phyloP scores from a whole-genome alignment of 768 basidiomycete genomes.

The Infundibulicybe gibba region DNA sequence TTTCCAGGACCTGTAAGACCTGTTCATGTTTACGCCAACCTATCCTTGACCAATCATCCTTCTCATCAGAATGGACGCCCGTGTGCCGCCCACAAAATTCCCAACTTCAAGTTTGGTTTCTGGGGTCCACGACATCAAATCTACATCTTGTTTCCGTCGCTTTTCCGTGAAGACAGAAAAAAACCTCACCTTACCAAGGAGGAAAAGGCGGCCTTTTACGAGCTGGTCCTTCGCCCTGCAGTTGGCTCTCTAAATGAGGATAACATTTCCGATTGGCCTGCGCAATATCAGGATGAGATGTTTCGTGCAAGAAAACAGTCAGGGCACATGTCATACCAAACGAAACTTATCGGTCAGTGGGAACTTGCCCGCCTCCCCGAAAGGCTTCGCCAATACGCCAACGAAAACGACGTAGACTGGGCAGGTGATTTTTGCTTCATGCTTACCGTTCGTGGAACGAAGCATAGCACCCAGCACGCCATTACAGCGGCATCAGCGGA shows the following conservation, averaged over 20 bases:
- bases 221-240: constrained; percentile 19
- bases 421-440: too few species aligned
- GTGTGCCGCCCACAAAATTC: constrained; percentile 19
- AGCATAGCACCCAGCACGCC: too few species aligned
- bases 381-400: constrained; percentile 9
- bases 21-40: neutral
- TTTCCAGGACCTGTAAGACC: too few species aligned
- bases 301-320: constrained; percentile 12
- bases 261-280: constrained; percentile 18
- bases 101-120: constrained; percentile 21
- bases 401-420: neutral
- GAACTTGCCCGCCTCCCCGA: constrained; percentile 6
- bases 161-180: constrained; percentile 8
- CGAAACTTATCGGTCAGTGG: constrained; percentile 11
- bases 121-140: constrained; percentile 14
- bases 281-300: constrained; percentile 13
- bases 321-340: constrained; percentile 13
- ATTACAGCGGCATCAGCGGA: constrained; percentile 12
- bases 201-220: constrained; percentile 14
- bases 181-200: constrained; percentile 4
- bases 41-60: neutral
- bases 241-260: constrained; percentile 4
- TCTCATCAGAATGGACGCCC: neutral
- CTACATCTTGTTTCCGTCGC: constrained; percentile 20
- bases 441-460: too few species aligned